Evolutionary conservation across 345 rosid genomes (phyloP).

Genomic region (Leavenworthia alabamica): DNA sequence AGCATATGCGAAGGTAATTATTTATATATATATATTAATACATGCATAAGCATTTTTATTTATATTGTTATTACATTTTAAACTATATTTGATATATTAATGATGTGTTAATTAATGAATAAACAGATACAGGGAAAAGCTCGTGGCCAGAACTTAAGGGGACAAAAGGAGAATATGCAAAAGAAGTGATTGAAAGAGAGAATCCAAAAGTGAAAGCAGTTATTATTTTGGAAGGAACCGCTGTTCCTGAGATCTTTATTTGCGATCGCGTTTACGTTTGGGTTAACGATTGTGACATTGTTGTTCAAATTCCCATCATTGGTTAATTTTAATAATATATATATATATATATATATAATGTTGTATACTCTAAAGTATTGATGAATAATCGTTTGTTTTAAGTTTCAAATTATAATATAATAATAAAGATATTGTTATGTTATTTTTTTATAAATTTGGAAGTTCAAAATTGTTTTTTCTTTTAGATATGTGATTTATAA

Average conservation of each 20-base stretch:
- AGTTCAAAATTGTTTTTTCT: too few relatives aligned
- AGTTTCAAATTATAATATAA: too few relatives aligned
- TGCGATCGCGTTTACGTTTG: conserved; percentile 17
- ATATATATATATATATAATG: too few relatives aligned
- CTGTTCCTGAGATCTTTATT: neutral
- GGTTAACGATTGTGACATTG: conserved; percentile 18
- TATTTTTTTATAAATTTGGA: too few relatives aligned
- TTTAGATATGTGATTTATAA: too few relatives aligned
- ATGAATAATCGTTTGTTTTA: too few relatives aligned
- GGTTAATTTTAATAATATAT: conserved; percentile 9
- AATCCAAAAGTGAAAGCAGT: conserved; percentile 19
- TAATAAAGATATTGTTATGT: too few relatives aligned
- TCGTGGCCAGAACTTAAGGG: conserved; percentile 22
- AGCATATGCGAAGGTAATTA: conserved; percentile 7
- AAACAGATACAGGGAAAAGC: conserved; percentile 17
- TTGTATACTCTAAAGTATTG: too few relatives aligned
- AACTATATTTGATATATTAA: too few relatives aligned
- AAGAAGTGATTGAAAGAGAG: conserved; percentile 23
- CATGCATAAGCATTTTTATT: neutral
- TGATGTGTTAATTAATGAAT: neutral
- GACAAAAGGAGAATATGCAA: conserved; percentile 22
- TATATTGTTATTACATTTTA: too few relatives aligned
- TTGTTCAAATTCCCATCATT: neutral
- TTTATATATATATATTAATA: too few relatives aligned
- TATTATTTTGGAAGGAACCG: neutral